Evolutionary conservation across 176 grass and related monocot species (phyloP), one percentile per base, ranked within the genome.

Genomic region (Saccharum spontaneum): DNA sequence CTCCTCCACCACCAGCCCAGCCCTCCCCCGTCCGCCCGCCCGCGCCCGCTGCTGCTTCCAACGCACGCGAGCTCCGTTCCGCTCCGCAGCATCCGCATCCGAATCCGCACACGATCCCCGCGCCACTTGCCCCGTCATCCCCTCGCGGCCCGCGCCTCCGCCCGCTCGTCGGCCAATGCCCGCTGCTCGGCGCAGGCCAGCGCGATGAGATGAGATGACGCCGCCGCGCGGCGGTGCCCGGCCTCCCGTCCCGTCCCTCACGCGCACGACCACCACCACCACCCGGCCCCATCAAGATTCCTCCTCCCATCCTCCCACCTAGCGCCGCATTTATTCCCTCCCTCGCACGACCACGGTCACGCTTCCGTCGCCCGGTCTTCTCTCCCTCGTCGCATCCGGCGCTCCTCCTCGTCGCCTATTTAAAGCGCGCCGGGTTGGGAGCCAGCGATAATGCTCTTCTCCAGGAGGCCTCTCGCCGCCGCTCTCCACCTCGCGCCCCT

Each of bases 381-480:
- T 16, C 83, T 78, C 52, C 26, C 71, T 74, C 71, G 63, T 79
- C 83, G 49, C 83, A 41, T 36, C 81, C 81, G 65, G 79, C 64
- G 18, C 79, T 54, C 43, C 15, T 55, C 30, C 57, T 60, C 65
- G 46, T 38, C 69, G 86, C 87, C 89, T 94, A 89, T 94, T 85
- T 91, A 94, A 87, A 64, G 71, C 6, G 23, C 75, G 22, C 41
- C 41, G 5, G 30, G 50, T 38, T 37, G 31, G 6, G 12, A 55
- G 66, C 79, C 79, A 62, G 52, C 84, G 88, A 82, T 37, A 91
- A 94, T 91, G 92, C 84, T 88, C 80, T 71, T 87, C 78, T 78
- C 73, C 78, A 87, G 88, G 84, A 94, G 85, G 62, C 84, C 92
- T 50, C 69, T 94, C 79, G 86, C 79, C 40, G 90, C 87, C 73